Conservation (phyloP, 495 filamentous ascomycete species). For the Chaetomidium leptoderma region DNA sequence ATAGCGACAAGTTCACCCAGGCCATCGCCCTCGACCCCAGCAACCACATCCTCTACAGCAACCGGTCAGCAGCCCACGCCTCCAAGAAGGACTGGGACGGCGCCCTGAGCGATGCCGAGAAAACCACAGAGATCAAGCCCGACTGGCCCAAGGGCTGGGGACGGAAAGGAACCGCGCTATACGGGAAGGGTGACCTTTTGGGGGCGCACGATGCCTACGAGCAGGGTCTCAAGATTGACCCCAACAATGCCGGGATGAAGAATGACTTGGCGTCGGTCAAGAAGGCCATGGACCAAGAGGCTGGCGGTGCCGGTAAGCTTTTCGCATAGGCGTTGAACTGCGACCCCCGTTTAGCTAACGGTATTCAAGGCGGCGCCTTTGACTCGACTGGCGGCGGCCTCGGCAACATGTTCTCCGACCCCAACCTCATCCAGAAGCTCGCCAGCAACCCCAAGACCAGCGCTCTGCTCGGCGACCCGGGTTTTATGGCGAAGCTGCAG, state of each 20-base stretch:
- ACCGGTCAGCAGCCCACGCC: slow-evolving; percentile 92
- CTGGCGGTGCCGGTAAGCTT: slow-evolving; percentile 56
- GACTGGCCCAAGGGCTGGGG: slow-evolving; percentile 97
- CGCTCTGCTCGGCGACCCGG: slow-evolving; percentile 70
- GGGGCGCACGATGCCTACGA: slow-evolving; percentile 86
- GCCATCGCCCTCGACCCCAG: slow-evolving; percentile 82
- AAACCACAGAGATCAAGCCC: slow-evolving; percentile 88
- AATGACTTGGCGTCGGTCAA: slow-evolving; percentile 76
- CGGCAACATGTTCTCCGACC: slow-evolving; percentile 89
- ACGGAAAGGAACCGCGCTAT: slow-evolving; percentile 85
- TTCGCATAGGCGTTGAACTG: background rate
- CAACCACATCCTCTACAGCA: slow-evolving; percentile 97
- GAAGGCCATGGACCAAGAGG: slow-evolving; percentile 80
- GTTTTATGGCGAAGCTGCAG: slow-evolving; percentile 88
- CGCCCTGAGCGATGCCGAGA: slow-evolving; percentile 84
- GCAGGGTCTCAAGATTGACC: slow-evolving; percentile 83
- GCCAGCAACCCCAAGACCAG: slow-evolving; percentile 92
- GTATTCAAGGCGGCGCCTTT: slow-evolving; percentile 40
- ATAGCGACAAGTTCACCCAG: slow-evolving; percentile 85
- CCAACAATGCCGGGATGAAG: slow-evolving; percentile 88
- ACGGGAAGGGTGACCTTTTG: slow-evolving; percentile 79
- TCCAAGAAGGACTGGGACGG: slow-evolving; percentile 82
- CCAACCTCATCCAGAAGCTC: slow-evolving; percentile 81
- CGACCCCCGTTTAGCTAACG: slow-evolving; percentile 1
- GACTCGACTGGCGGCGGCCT: slow-evolving; percentile 74